Evolutionary conservation across 768 basidiomycete genomes (phyloP).

Genomic region (Pulveroboletus ravenelii): DNA sequence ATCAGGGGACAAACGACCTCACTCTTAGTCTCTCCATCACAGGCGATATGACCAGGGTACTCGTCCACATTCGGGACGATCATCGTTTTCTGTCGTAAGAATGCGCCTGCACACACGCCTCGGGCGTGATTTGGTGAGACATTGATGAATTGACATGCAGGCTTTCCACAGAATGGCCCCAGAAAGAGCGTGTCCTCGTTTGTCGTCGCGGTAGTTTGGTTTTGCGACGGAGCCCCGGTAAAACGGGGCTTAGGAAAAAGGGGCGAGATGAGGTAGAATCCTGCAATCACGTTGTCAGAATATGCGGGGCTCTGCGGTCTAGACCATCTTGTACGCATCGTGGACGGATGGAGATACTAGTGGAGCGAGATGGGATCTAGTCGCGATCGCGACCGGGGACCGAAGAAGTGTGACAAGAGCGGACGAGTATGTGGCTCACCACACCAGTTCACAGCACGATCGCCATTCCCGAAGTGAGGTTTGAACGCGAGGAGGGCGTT

Average conservation of each 20-base stretch:
- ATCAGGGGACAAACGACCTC: constrained; percentile 86
- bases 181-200: constrained; percentile 44
- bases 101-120: constrained; percentile 89
- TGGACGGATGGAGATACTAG: not conserved
- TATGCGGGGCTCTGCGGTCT: not conserved
- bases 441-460: constrained; percentile 86
- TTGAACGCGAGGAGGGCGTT: constrained; percentile 68
- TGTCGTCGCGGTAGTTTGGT: constrained; percentile 10
- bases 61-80: constrained; percentile 73
- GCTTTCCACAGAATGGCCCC: constrained; percentile 87
- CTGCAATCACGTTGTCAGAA: constrained; percentile 39
- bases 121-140: constrained; percentile 46
- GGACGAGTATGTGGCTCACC: constrained; percentile 49
- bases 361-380: not conserved
- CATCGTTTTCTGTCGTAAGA: constrained; percentile 48
- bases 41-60: constrained; percentile 93
- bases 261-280: constrained; percentile 75
- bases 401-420: not conserved
- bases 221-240: constrained; percentile 8
- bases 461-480: constrained; percentile 53
- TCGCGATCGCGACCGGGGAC: not conserved
- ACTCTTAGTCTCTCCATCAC: constrained; percentile 85
- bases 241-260: constrained; percentile 52
- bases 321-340: not conserved
- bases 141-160: constrained; percentile 83